Evolutionary conservation across 2,329 filamentous ascomycete genomes (phyloP), one percentile per base, ranked within the genome.

Genomic region (Byssothecium circinans): DNA sequence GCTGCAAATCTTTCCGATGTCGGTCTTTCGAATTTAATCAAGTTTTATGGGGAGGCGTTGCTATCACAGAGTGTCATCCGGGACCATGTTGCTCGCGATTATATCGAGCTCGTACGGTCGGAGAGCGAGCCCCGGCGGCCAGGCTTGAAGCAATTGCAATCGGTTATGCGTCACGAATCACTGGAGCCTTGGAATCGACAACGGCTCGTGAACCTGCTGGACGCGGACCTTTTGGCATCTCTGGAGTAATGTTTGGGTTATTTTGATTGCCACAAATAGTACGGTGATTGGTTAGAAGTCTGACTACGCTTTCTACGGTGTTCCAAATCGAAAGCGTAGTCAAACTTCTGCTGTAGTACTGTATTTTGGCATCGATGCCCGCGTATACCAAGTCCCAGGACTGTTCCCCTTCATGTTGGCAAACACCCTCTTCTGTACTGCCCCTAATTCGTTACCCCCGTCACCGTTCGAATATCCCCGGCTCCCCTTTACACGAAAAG

Each of bases 21-120:
- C 54, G 87, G 87, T 40, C 74, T 88, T 63, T 77, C 77, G 49
- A 81, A 81, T 65, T 74, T 90, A 45, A 74, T 88, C 58, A 79
- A 80, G 38, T 89, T 85, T 68, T 88, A 88, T 67, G 78, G 79
- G 62, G 75, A 78, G 59, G 76, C 78, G 55, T 73, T 85, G 46
- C 74, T 73, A 48, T 80, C 77, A 60, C 72, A 72, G 49, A 74
- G 72, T 54, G 61, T 74, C 11, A 78, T 85, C 49, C 75, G 78
- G 52, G 74, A 80, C 49, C 67, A 74, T 52, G 73, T 86, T 41
- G 78, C 80, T 38, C 67, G 64, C 43, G 78, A 85, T 63, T 81
- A 82, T 60, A 71, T 84, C 36, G 72, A 78, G 42, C 66, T 85
- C 37, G 78, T 82, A 43, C 75, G 75, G 50, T 67, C 63, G 23